These are phyloP conservation scores for Cyamopsis tetragonoloba DNA, from an alignment of 306 rosid genomes.

Conservation along the genomic window DNA sequence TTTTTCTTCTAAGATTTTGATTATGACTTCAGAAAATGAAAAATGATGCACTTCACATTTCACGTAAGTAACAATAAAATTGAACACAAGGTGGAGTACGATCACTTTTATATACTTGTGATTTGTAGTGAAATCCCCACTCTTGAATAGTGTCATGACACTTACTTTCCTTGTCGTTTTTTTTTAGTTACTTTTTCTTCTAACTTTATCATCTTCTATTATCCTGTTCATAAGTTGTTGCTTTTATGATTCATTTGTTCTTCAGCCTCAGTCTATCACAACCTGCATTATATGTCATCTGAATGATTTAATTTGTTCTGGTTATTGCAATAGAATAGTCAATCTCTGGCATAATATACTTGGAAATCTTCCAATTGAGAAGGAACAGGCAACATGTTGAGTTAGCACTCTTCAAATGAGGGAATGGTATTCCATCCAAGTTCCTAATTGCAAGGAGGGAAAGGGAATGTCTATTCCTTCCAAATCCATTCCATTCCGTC, in stretches of 20 bases:
- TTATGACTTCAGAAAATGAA: neutral
- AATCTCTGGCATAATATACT: too few relatives aligned
- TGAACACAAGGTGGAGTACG: neutral
- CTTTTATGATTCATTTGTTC: neutral
- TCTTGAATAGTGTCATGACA: neutral
- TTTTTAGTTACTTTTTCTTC: neutral
- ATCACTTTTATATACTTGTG: neutral
- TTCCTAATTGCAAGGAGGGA: too few relatives aligned
- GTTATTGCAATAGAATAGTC: too few relatives aligned
- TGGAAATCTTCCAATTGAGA: too few relatives aligned
- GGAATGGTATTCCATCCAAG: too few relatives aligned
- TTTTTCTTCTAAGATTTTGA: conserved; percentile 21
- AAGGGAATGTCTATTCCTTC: too few relatives aligned
- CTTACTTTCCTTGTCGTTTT: neutral
- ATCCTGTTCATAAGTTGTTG: neutral
- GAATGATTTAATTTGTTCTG: neutral
- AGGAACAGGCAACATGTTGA: too few relatives aligned
- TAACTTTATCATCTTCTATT: neutral
- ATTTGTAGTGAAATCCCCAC: neutral
- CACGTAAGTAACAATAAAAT: neutral
- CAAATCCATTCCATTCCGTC: too few relatives aligned
- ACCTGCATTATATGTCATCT: neutral
- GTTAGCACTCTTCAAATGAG: too few relatives aligned
- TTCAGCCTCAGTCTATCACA: neutral
- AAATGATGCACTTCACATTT: neutral